A percentile compares a stretch with the other conserved stretches of the same genome.
Conservation (phyloP, 306 rosid species). For the Corylus americana region DNA sequence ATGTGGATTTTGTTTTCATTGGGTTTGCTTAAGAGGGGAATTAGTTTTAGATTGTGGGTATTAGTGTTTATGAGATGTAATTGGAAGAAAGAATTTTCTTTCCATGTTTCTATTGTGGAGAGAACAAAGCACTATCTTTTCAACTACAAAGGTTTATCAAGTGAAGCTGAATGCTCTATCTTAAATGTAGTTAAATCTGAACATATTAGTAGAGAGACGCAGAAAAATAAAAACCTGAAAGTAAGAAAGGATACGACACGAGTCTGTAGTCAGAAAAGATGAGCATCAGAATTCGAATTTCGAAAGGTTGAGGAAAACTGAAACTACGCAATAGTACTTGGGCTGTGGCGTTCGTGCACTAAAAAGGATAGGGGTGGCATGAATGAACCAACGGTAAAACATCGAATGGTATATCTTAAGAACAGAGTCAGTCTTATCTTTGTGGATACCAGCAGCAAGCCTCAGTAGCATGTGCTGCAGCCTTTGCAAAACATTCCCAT, state of each 20-base stretch:
- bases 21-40: too few relatives aligned
- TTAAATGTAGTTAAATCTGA: too few relatives aligned
- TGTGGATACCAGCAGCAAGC: slow-evolving; percentile 52
- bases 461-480: slow-evolving; percentile 97
- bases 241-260: neutral
- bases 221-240: too few relatives aligned
- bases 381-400: slow-evolving; percentile 97
- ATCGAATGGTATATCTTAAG: slow-evolving; percentile 75
- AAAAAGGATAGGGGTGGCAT: slow-evolving; percentile 94
- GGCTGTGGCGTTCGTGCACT: slow-evolving; percentile 89
- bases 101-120: too few relatives aligned
- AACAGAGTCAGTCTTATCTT: slow-evolving; percentile 77
- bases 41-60: too few relatives aligned
- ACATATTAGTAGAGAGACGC: neutral
- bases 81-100: too few relatives aligned
- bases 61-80: too few relatives aligned
- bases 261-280: neutral
- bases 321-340: slow-evolving; percentile 45
- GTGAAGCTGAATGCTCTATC: too few relatives aligned
- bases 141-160: too few relatives aligned
- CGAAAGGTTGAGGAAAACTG: neutral
- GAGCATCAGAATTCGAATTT: slow-evolving; percentile 11
- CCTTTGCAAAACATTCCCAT: slow-evolving; percentile 80
- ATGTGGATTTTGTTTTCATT: too few relatives aligned
- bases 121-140: too few relatives aligned